These are phyloP conservation scores for Termitomyces sp. DNA, from an alignment of 768 basidiomycete genomes.

Conservation along the genomic window DNA sequence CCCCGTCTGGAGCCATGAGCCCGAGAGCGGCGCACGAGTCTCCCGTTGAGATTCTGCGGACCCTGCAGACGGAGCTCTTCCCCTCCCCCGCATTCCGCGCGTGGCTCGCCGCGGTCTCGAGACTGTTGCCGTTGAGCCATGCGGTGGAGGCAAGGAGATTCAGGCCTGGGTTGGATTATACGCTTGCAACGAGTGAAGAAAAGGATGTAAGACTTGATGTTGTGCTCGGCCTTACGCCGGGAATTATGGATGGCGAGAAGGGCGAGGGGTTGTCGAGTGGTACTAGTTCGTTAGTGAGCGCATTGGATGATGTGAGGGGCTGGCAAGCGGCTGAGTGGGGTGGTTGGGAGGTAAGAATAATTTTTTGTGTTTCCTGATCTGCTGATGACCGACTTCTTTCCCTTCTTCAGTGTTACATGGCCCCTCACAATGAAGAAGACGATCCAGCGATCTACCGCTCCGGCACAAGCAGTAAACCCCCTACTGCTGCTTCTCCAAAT, in stretches of 20 bases:
- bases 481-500: conserved; percentile 9
- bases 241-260: conserved; percentile 26
- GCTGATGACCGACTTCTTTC: not conserved
- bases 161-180: conserved; percentile 91
- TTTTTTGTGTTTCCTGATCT: conserved; percentile 5
- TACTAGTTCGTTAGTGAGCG: conserved; percentile 20
- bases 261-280: conserved; percentile 21
- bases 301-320: conserved; percentile 30
- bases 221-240: conserved; percentile 81
- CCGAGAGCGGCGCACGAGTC: conserved; percentile 48
- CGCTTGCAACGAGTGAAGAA: conserved; percentile 84
- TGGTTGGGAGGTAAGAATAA: conserved; percentile 79
- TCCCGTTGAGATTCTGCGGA: conserved; percentile 55
- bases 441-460: conserved; percentile 92
- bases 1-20: conserved; percentile 36
- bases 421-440: conserved; percentile 90
- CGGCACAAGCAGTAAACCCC: conserved; percentile 39
- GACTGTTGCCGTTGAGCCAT: conserved; percentile 67
- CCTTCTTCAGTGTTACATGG: conserved; percentile 77
- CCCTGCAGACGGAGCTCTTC: conserved; percentile 74
- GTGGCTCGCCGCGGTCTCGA: conserved; percentile 77
- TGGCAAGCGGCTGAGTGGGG: conserved; percentile 82
- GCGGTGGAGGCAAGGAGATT: conserved; percentile 82
- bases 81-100: conserved; percentile 79
- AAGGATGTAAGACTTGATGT: conserved; percentile 81